phyloP scores from a whole-genome alignment of 169 alveolate species.

The Eimeria necatrix region DNA sequence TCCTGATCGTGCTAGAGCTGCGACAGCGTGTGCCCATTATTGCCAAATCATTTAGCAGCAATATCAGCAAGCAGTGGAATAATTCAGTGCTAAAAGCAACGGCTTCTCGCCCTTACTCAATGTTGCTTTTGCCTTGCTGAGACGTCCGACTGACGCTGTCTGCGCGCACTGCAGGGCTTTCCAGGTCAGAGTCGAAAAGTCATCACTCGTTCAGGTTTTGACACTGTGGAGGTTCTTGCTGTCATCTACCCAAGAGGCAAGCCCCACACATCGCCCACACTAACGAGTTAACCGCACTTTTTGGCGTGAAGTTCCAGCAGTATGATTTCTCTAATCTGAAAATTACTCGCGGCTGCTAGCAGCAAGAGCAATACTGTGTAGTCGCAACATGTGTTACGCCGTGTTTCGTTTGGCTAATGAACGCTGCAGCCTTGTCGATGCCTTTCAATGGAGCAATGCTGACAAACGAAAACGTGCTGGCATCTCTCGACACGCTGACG shows the following conservation, averaged over 20 bases:
- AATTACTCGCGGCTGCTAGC: too few species aligned
- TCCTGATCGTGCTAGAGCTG: too few species aligned
- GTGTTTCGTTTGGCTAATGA: not conserved
- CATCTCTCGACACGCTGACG: conserved; percentile 54
- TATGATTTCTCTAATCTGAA: too few species aligned
- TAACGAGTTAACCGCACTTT: too few species aligned
- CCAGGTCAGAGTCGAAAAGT: conserved; percentile 1
- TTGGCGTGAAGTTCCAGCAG: too few species aligned
- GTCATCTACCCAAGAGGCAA: conserved; percentile 57
- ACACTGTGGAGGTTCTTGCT: conserved; percentile 37
- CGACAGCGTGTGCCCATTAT: too few species aligned
- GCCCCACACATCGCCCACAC: not conserved
- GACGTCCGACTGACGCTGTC: not conserved
- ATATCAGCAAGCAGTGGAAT: too few species aligned
- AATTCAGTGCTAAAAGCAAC: too few species aligned
- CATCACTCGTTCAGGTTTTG: not conserved
- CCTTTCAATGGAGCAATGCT: conserved; percentile 66
- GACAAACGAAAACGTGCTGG: conserved; percentile 52
- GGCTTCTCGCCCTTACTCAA: too few species aligned
- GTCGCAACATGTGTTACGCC: not conserved
- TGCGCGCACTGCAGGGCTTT: not conserved
- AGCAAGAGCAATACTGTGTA: too few species aligned
- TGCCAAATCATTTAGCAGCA: too few species aligned
- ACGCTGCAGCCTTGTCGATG: conserved; percentile 43
- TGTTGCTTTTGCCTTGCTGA: too few species aligned